A percentile compares a stretch with the other conserved stretches of the same genome.
Evolutionary conservation across 1,139 yeast genomes (phyloP).

Genomic region (Martiniozyma asiatica): DNA sequence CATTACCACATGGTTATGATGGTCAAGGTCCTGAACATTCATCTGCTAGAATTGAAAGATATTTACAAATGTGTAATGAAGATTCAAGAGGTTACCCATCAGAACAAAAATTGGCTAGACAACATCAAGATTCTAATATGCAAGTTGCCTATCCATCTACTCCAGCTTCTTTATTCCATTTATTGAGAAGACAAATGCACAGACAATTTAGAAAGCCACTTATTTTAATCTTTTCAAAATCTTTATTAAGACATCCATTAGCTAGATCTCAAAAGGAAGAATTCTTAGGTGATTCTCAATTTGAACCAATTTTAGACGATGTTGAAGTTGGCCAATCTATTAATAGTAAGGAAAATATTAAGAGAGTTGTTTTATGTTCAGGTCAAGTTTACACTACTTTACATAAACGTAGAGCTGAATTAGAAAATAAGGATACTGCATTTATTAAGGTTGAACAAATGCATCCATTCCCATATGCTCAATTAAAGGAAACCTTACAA

Average conservation of each 20-base stretch:
- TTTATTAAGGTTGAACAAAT: slow-evolving; percentile 84
- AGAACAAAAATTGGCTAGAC: slow-evolving; percentile 80
- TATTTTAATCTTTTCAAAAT: slow-evolving; percentile 80
- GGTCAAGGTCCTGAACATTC: slow-evolving; percentile 99
- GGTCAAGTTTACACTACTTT: slow-evolving; percentile 96
- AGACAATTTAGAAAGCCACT: slow-evolving; percentile 98
- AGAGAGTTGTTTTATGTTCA: slow-evolving; percentile 70
- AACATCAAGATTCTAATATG: slow-evolving; percentile 97
- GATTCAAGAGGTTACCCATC: slow-evolving; percentile 92
- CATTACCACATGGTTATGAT: slow-evolving; percentile 98
- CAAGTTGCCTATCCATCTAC: slow-evolving; percentile 98
- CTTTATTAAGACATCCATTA: slow-evolving; percentile 92
- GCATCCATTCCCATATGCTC: slow-evolving; percentile 98
- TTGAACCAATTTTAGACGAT: slow-evolving; percentile 95
- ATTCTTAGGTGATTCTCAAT: slow-evolving; percentile 83
- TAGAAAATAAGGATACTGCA: slow-evolving; percentile 75
- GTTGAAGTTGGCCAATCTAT: slow-evolving; percentile 67
- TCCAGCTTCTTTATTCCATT: slow-evolving; percentile 93
- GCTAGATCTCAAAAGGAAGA: slow-evolving; percentile 79
- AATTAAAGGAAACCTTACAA: slow-evolving; percentile 73
- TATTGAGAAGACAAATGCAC: slow-evolving; percentile 97
- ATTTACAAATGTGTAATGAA: slow-evolving; percentile 90
- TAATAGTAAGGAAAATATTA: slow-evolving; percentile 70
- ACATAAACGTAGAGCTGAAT: slow-evolving; percentile 72
- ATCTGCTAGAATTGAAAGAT: slow-evolving; percentile 94